Conservation (phyloP, 306 rosid genomes). For the Corylus heterophylla region DNA sequence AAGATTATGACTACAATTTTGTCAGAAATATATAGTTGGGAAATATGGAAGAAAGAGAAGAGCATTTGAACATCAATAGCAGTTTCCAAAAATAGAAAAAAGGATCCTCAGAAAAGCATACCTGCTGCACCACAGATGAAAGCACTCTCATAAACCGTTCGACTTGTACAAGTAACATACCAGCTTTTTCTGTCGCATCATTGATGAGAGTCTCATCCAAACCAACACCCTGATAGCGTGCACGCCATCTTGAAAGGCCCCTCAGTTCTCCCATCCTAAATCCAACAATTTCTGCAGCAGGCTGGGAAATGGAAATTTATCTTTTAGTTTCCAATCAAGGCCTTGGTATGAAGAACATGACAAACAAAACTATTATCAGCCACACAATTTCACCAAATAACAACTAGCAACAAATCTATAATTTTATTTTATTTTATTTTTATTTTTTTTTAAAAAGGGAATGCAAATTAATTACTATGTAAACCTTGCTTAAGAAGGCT, state of each 20-base stretch:
- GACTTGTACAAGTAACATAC: slow-evolving; percentile 92
- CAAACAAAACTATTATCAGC: neutral
- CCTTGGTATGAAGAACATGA: slow-evolving; percentile 13
- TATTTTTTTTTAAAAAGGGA: neutral
- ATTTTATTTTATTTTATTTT: no score
- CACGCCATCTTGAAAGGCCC: slow-evolving; percentile 95
- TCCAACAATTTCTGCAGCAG: slow-evolving; percentile 91
- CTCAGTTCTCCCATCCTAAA: slow-evolving; percentile 93
- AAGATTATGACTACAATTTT: neutral
- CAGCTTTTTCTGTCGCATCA: slow-evolving; percentile 82
- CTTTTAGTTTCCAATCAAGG: slow-evolving; percentile 32
- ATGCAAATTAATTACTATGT: slow-evolving; percentile 8
- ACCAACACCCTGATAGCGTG: slow-evolving; percentile 78
- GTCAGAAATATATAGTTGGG: neutral
- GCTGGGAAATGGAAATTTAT: slow-evolving; percentile 49
- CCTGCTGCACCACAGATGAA: slow-evolving; percentile 94
- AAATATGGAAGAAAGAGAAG: neutral
- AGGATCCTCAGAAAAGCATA: slow-evolving; percentile 32
- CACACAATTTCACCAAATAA: slow-evolving; percentile 1
- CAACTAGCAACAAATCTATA: neutral
- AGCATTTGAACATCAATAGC: slow-evolving; percentile 9
- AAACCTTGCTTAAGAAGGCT: neutral
- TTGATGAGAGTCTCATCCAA: slow-evolving; percentile 77
- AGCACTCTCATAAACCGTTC: slow-evolving; percentile 92
- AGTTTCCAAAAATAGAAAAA: slow-evolving; percentile 9